Percentiles rank a stretch among this genome's conserved stretches.
Evolutionary conservation across 176 grass and related monocot genomes (phyloP).

Genomic region (Rhynchospora pubera): DNA sequence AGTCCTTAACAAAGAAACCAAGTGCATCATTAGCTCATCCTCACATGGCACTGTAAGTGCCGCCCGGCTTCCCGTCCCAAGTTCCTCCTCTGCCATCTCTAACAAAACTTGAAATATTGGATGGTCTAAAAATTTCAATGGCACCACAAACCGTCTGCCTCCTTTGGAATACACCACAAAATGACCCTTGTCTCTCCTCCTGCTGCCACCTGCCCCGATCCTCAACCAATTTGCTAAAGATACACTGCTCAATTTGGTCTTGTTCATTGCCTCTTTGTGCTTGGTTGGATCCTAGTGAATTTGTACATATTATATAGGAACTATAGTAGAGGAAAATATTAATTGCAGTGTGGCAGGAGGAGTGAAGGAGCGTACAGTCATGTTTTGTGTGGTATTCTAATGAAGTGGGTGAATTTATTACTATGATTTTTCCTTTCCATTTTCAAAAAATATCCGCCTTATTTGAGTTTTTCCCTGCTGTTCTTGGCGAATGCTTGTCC

Average conservation of each 20-base stretch:
- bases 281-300: not conserved
- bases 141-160: slow-evolving; percentile 25
- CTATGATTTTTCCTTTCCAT: not conserved
- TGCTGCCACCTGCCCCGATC: not conserved
- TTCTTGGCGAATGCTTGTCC: not conserved
- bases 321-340: not conserved
- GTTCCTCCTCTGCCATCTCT: slow-evolving; percentile 40
- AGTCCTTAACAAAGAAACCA: slow-evolving; percentile 18
- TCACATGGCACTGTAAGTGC: slow-evolving; percentile 31
- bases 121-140: slow-evolving; percentile 22
- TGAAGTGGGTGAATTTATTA: not conserved
- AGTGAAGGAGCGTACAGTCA: slow-evolving; percentile 7
- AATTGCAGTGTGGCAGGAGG: not conserved
- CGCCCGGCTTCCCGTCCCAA: slow-evolving; percentile 15
- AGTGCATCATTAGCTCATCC: slow-evolving; percentile 29
- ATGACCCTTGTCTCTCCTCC: slow-evolving; percentile 21
- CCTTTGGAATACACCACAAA: slow-evolving; percentile 34
- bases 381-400: slow-evolving; percentile 2
- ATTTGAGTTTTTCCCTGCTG: not conserved
- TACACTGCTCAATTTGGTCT: slow-evolving; percentile 16
- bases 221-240: slow-evolving; percentile 15
- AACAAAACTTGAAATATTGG: slow-evolving; percentile 32
- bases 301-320: not conserved
- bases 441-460: not conserved
- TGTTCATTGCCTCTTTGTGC: not conserved